Conservation (phyloP, 306 rosid species). For the Acacia confusa region DNA sequence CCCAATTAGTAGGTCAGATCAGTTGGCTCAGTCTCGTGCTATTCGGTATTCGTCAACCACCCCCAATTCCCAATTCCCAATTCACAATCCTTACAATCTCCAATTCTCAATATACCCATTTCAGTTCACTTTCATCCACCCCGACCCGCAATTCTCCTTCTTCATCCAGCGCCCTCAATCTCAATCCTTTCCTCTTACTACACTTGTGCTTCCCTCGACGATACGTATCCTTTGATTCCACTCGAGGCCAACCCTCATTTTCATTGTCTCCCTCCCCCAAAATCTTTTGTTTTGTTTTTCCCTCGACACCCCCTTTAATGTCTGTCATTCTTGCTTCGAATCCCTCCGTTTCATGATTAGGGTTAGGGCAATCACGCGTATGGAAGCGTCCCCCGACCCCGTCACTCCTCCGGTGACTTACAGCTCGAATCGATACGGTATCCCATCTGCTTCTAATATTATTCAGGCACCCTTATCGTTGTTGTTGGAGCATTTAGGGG, state of each 20-base stretch:
- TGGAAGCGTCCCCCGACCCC: conserved; percentile 69
- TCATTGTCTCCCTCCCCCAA: neutral
- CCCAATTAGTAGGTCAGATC: neutral
- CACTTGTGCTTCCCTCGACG: neutral
- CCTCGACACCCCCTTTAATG: neutral
- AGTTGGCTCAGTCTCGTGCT: neutral
- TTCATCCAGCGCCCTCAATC: neutral
- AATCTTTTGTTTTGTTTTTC: neutral
- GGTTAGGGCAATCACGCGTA: conserved; percentile 56
- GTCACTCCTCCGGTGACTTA: conserved; percentile 41
- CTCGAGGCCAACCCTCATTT: neutral
- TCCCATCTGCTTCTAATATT: conserved; percentile 59
- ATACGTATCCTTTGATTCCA: conserved; percentile 2
- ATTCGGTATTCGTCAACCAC: neutral
- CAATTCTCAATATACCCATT: neutral
- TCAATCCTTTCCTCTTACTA: neutral
- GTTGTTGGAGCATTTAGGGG: conserved; percentile 73
- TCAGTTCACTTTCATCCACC: neutral
- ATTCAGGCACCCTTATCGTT: conserved; percentile 81
- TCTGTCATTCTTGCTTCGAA: neutral
- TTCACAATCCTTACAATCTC: neutral
- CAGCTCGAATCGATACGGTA: conserved; percentile 57
- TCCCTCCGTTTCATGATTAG: conserved; percentile 44
- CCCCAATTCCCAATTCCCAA: neutral
- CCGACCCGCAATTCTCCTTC: neutral